These are phyloP conservation scores for Blepharisma stoltei DNA, from an alignment of 73 alveolate genomes.

Conservation along the genomic window DNA sequence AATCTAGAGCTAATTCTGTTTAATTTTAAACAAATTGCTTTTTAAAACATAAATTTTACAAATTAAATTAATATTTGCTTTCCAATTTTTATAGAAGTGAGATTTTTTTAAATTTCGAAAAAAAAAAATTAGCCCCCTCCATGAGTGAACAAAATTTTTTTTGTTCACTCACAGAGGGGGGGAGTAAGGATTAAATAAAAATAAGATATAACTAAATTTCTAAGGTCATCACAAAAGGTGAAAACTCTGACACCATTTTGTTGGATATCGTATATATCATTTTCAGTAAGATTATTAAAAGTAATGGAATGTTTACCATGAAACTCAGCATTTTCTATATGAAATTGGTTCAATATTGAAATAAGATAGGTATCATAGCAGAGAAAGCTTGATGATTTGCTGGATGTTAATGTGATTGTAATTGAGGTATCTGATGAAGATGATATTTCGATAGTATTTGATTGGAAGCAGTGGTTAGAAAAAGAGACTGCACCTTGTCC, in stretches of 20 bases:
- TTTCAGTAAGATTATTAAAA: conserved; percentile 51
- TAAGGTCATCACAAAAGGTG: conserved; percentile 69
- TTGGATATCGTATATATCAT: conserved; percentile 57
- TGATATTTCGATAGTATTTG: background rate
- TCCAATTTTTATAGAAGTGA: too few relatives aligned
- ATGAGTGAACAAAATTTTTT: too few relatives aligned
- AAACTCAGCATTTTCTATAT: conserved; percentile 23
- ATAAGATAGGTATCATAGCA: conserved; percentile 16
- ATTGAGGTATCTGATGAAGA: background rate
- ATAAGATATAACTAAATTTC: conserved; percentile 48
- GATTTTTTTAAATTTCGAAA: too few relatives aligned
- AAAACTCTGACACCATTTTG: conserved; percentile 59
- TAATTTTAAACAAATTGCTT: too few relatives aligned
- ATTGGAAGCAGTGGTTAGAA: background rate
- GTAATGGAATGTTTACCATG: conserved; percentile 54
- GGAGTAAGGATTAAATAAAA: too few relatives aligned
- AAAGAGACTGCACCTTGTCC: background rate
- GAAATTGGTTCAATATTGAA: background rate
- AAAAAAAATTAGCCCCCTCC: too few relatives aligned
- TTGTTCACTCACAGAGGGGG: too few relatives aligned
- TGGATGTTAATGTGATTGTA: background rate
- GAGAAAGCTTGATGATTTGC: conserved; percentile 11
- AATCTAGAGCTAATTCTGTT: too few relatives aligned
- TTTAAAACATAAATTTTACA: too few relatives aligned
- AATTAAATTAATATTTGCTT: too few relatives aligned